Evolutionary conservation across 768 basidiomycete genomes (phyloP).

Genomic region (Naganishia antarctica): DNA sequence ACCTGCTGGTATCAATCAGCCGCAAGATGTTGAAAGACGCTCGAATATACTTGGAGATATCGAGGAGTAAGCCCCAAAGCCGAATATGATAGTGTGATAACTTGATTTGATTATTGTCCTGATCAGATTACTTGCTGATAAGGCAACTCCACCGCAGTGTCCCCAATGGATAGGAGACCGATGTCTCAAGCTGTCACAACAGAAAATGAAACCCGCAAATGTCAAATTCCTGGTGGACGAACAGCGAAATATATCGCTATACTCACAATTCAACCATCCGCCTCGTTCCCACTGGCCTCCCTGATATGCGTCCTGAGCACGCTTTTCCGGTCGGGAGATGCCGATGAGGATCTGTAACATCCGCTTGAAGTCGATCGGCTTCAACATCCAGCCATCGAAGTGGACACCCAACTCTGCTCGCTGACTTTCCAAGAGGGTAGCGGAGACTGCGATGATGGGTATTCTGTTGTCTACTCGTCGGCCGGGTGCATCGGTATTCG

Average conservation of each 20-base stretch:
- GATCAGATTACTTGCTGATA: too few relatives aligned
- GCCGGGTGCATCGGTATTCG: conserved; percentile 1
- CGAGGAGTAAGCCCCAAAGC: too few relatives aligned
- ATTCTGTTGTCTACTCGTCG: conserved; percentile 60
- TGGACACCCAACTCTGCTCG: conserved; percentile 58
- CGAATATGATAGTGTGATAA: too few relatives aligned
- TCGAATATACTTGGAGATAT: too few relatives aligned
- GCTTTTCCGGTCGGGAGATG: conserved; percentile 56
- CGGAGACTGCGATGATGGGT: conserved; percentile 77
- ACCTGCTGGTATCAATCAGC: too few relatives aligned
- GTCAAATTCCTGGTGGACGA: too few relatives aligned
- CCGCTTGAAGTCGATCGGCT: conserved; percentile 73
- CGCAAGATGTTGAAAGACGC: too few relatives aligned
- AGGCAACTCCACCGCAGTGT: too few relatives aligned
- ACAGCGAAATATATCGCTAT: not conserved
- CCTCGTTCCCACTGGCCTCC: conserved; percentile 51
- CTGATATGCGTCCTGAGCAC: conserved; percentile 54
- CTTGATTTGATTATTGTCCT: too few relatives aligned
- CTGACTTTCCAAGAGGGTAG: conserved; percentile 62
- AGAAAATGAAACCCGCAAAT: too few relatives aligned
- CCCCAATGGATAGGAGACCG: too few relatives aligned
- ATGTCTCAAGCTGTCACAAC: too few relatives aligned
- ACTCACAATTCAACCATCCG: conserved; percentile 42
- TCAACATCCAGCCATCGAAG: conserved; percentile 77
- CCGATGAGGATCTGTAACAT: conserved; percentile 60